These are phyloP conservation scores for Earliella scabrosa DNA, from an alignment of 1,284 basidiomycete genomes.

Conservation along the genomic window DNA sequence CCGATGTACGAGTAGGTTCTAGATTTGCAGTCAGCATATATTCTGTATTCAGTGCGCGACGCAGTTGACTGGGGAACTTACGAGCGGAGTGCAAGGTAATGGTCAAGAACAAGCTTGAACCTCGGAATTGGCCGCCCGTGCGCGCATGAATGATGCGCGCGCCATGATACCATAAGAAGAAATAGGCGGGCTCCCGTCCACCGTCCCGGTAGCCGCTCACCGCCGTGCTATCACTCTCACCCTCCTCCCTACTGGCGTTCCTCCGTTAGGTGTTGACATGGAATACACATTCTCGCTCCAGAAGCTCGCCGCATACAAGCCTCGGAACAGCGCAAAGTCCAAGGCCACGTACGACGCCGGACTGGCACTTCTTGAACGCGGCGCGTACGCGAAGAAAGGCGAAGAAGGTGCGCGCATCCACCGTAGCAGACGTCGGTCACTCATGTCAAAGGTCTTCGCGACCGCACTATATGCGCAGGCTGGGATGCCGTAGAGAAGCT, in stretches of 20 bases:
- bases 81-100: too few species aligned
- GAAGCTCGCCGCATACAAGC: conserved; percentile 70
- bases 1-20: too few species aligned
- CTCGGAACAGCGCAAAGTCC: conserved; percentile 70
- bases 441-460: not conserved
- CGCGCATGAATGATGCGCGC: too few species aligned
- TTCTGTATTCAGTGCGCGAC: too few species aligned
- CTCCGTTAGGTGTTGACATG: conserved; percentile 21
- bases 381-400: conserved; percentile 52
- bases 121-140: too few species aligned
- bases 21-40: too few species aligned
- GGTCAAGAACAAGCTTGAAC: too few species aligned
- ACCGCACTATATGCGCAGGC: conserved; percentile 44
- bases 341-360: conserved; percentile 75
- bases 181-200: too few species aligned
- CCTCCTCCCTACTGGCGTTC: not conserved
- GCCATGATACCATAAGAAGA: too few species aligned
- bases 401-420: conserved; percentile 63
- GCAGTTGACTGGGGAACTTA: too few species aligned
- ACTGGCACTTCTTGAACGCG: conserved; percentile 56
- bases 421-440: too few species aligned
- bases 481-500: conserved; percentile 93
- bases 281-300: conserved; percentile 60
- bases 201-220: too few species aligned
- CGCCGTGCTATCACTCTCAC: not conserved